Base-by-base conservation (phyloP, 352 stramenopile species). In the Elongisporangium anandrum region DNA sequence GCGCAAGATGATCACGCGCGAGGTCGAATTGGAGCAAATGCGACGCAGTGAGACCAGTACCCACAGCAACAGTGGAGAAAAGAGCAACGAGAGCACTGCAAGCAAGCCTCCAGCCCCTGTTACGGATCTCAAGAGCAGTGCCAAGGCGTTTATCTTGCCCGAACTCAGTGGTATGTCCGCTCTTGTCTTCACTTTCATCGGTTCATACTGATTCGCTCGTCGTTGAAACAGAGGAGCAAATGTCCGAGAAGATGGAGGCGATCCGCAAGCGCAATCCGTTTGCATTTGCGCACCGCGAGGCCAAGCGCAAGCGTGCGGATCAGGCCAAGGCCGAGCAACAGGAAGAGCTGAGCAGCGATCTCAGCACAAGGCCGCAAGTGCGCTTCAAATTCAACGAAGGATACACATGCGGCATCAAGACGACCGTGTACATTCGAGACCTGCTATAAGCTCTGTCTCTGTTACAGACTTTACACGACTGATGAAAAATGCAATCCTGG, bases 371-470 rank as follows among this genome's bases (percentile, higher is more conserved):
- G n/a, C 63, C 68, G 2, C 63, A 72, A 23, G 81, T 97, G 57
- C 81, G 79, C 24, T 97, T 90, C 72, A 92, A 94, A 63, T 96
- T 92, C 59, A 94, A 97, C 54, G 86, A 97, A 74, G 90, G 90
- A 45, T 95, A 93, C 70, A 96, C 85, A 23, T 89, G 87, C 65
- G 88, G 88, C 63, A 95, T 97, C 58, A 94, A 94, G 69, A 92
- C 87, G 60, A 67, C 78, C 20, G 90, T 97, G 56, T 87, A 84
- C 66, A 79, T 97, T 64, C 75, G 81, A 54, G 90, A 97, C 66
- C 86, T 96, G 56, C 68, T 96, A 71, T 85, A 66, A 75, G 47
- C 15, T 54, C 47, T 41, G 24, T 34, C 15, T 54, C 22, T 59
- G 24, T 38, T 24, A 24, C 20, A 19, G 20, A 20, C 2, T 10